Percentiles rank a stretch among this genome's conserved stretches.
Evolutionary conservation across 805 yeast genomes (phyloP).

Genomic region (Torulaspora maleeae): DNA sequence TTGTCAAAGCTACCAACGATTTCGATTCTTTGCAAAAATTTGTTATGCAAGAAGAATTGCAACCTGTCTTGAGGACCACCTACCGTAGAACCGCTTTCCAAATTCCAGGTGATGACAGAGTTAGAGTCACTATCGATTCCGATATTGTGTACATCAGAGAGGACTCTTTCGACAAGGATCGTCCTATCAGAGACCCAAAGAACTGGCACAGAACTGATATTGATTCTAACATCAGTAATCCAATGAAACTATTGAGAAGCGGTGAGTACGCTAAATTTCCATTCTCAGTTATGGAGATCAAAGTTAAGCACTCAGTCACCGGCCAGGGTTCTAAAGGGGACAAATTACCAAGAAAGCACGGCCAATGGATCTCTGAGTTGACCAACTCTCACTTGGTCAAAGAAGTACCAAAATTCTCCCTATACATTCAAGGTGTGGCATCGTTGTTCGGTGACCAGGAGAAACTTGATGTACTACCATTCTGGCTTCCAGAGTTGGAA

Average conservation of each 20-base stretch:
- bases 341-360: conserved; percentile 46
- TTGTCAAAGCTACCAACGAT: conserved; percentile 50
- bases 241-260: conserved; percentile 68
- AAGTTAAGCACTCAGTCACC: conserved; percentile 45
- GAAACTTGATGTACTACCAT: conserved; percentile 81
- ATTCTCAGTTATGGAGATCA: conserved; percentile 82
- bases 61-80: conserved; percentile 81
- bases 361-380: conserved; percentile 81
- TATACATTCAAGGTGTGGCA: conserved; percentile 90
- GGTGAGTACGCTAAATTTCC: conserved; percentile 86
- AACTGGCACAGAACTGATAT: conserved; percentile 92
- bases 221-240: conserved; percentile 68
- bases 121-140: conserved; percentile 85
- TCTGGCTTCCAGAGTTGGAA: conserved; percentile 92
- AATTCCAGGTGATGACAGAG: conserved; percentile 94
- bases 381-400: conserved; percentile 79
- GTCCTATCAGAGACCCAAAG: conserved; percentile 85
- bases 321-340: conserved; percentile 3
- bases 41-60: conserved; percentile 59
- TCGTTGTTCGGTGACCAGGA: conserved; percentile 78
- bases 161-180: conserved; percentile 74
- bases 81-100: conserved; percentile 94
- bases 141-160: conserved; percentile 85
- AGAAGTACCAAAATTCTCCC: conserved; percentile 90
- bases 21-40: conserved; percentile 59